Base-by-base conservation (phyloP, 2,329 filamentous ascomycete species). In the Cytospora piceicola region DNA sequence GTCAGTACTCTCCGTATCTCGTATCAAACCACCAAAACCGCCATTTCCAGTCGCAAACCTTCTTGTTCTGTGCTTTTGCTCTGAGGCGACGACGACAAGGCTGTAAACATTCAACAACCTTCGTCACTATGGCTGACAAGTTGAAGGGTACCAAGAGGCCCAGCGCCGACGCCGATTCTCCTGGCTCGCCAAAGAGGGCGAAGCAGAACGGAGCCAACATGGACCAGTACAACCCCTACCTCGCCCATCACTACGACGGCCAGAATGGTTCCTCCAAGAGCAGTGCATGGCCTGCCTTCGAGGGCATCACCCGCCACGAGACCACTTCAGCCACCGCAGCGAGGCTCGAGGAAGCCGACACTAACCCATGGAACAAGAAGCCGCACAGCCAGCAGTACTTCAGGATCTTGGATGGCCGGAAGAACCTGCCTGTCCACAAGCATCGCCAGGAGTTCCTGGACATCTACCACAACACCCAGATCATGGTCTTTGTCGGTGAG, bases 401-500 rank as follows among this genome's bases (percentile, higher is more conserved):
- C 77, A 88, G 88, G 73, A 99, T 99, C 75, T 81, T 99, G 73
- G 87, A 94, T 80, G 87, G 86, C 63, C 86, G 95, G 72, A 88
- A 94, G 75, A 90, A 93, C 72, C 85, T 99, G 68, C 95, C 95
- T 17, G 95, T 99, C 53, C 90, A 96, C 78, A 90, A 93, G 75
- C 95, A 99, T 79, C 89, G 93, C 84, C 88, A 95, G 78, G 95
- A 99, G 76, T 99, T 99, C 76, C 85, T 99, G 67, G 83, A 94
- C 75, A 87, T 96, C 74, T 99, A 96, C 80, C 96, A 99, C 73
- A 88, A 90, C 73, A 92, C 90, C 29, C 95, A 99, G 80, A 97
- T 99, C 71, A 88, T 99, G 68, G 95, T 99, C 73, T 97, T 99
- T 74, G 95, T 99, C 70, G 95, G 95, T 82, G 95, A 99, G 83